Percentiles rank a stretch among this genome's conserved stretches.
These are phyloP conservation scores for Phytophthora vignae DNA, from an alignment of 352 stramenopile genomes.

Conservation along the genomic window DNA sequence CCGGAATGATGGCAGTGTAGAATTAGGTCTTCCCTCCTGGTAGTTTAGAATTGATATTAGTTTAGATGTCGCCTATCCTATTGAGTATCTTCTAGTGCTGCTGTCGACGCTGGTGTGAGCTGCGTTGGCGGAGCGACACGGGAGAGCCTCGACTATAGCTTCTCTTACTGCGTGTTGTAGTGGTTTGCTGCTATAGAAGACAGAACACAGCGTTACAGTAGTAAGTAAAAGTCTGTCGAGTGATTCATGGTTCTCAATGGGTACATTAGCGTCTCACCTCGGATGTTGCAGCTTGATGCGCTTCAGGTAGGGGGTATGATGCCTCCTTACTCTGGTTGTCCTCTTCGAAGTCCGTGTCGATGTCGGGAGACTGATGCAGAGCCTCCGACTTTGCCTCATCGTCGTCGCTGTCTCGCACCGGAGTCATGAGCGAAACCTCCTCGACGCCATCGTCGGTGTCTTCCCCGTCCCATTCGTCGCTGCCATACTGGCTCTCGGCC, in stretches of 20 bases:
- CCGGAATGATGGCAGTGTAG: slow-evolving; percentile 23
- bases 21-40: slow-evolving; percentile 11
- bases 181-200: slow-evolving; percentile 10
- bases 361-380: not conserved
- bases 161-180: slow-evolving; percentile 1
- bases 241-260: not conserved
- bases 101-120: slow-evolving; percentile 2
- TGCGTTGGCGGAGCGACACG: slow-evolving; percentile 17
- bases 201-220: not conserved
- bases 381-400: slow-evolving; percentile 31
- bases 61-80: slow-evolving; percentile 33
- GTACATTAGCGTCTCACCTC: slow-evolving; percentile 25
- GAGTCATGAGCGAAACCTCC: slow-evolving; percentile 57
- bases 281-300: slow-evolving; percentile 25
- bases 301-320: slow-evolving; percentile 15
- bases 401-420: slow-evolving; percentile 24
- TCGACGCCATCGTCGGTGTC: slow-evolving; percentile 39
- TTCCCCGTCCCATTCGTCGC: slow-evolving; percentile 35
- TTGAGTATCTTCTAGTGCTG: slow-evolving; percentile 7
- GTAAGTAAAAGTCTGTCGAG: not conserved
- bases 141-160: slow-evolving; percentile 8
- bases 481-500: slow-evolving; percentile 27
- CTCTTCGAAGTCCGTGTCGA: slow-evolving; percentile 17
- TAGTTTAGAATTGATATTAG: slow-evolving; percentile 1
- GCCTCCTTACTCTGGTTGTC: slow-evolving; percentile 17